Evolutionary conservation across 352 stramenopile genomes (phyloP).

Genomic region (Phytophthora constricta): DNA sequence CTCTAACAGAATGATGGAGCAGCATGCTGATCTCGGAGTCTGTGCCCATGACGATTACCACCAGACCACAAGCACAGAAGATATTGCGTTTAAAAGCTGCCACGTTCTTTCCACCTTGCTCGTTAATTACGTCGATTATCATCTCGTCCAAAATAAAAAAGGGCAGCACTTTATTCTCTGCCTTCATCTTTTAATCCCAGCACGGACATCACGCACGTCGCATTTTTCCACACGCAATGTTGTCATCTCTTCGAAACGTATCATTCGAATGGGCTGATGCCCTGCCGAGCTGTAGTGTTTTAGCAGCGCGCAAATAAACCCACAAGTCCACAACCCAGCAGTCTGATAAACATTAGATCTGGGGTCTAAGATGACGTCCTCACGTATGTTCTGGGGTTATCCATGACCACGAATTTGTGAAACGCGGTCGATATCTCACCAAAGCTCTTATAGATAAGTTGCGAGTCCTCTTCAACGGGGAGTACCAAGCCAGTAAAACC

Average conservation of each 20-base stretch:
- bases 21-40: conserved; percentile 7
- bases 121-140: background rate
- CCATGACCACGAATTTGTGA: background rate
- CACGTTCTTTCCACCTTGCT: background rate
- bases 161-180: background rate
- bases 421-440: background rate
- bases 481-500: background rate
- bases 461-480: background rate
- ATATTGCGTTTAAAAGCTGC: conserved; percentile 22
- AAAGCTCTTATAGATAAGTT: background rate
- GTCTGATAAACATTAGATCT: background rate
- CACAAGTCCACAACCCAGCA: background rate
- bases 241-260: background rate
- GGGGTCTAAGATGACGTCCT: background rate
- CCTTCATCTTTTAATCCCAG: conserved; percentile 5
- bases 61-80: conserved; percentile 14
- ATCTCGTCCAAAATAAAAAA: conserved; percentile 28
- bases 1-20: background rate
- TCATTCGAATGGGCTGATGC: background rate
- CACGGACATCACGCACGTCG: background rate
- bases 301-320: background rate
- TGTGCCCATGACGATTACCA: conserved; percentile 20
- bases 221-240: conserved; percentile 2
- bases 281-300: background rate
- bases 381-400: background rate